These are phyloP conservation scores for Arthrobotrys musiformis DNA, from an alignment of 2,329 filamentous ascomycete genomes.

Conservation along the genomic window DNA sequence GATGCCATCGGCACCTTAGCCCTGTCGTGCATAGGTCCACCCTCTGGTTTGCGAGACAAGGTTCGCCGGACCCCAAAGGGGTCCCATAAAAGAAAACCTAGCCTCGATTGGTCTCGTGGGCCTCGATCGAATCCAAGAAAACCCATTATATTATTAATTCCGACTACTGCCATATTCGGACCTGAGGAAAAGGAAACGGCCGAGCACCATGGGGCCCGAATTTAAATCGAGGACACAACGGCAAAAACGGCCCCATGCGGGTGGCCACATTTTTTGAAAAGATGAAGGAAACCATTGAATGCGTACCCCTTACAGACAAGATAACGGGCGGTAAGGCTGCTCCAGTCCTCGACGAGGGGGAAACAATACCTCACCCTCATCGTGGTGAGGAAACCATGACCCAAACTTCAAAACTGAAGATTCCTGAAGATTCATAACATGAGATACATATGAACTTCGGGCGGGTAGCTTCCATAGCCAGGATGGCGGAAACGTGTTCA, in stretches of 20 bases:
- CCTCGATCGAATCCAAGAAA: too few relatives aligned
- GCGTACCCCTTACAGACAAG: background rate
- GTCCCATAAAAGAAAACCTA: too few relatives aligned
- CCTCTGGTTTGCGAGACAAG: too few relatives aligned
- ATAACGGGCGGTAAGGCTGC: slow-evolving; percentile 6
- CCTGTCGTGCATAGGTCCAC: background rate
- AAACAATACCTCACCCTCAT: background rate
- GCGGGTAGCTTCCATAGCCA: background rate
- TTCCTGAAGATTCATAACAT: too few relatives aligned
- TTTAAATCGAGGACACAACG: background rate
- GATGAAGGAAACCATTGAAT: background rate
- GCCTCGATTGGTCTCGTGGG: too few relatives aligned
- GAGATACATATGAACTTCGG: background rate
- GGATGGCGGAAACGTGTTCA: background rate
- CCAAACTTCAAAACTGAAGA: background rate
- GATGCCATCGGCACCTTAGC: background rate
- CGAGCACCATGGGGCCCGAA: background rate
- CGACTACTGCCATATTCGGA: background rate
- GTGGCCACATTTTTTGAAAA: background rate
- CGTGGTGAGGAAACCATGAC: background rate
- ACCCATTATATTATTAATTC: background rate
- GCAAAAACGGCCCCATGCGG: slow-evolving; percentile 2
- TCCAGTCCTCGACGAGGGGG: background rate
- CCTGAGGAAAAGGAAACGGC: background rate
- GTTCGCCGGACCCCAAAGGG: too few relatives aligned